A percentile compares a stretch with the other conserved stretches of the same genome.
Conservation (phyloP, 2,329 filamentous ascomycete species). For the Pyrenophora tritici-repentis region DNA sequence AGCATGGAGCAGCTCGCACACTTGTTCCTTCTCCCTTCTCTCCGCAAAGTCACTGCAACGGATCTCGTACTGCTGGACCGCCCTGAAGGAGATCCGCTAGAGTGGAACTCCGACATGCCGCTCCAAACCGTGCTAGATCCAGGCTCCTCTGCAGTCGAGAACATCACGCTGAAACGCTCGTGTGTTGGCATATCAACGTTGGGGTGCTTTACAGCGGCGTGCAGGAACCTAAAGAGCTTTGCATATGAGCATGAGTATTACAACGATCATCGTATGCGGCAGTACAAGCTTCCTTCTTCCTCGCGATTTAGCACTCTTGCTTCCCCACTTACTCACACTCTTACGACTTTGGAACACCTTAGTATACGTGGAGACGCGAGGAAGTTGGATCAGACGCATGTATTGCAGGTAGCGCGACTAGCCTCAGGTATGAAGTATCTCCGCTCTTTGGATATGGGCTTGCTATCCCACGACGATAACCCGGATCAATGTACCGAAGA, state of each 20-base stretch:
- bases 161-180: slow-evolving; percentile 9
- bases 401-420: slow-evolving; percentile 8
- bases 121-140: slow-evolving; percentile 3
- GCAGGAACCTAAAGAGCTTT: slow-evolving; percentile 6
- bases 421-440: slow-evolving; percentile 2
- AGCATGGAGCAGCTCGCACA: slow-evolving; percentile 8
- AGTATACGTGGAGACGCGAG: slow-evolving; percentile 7
- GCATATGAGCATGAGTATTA: slow-evolving; percentile 9
- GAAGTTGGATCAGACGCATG: slow-evolving; percentile 4
- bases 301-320: background rate
- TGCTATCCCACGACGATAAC: slow-evolving; percentile 9
- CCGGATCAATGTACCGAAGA: background rate
- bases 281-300: background rate
- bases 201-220: slow-evolving; percentile 4
- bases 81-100: background rate
- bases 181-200: slow-evolving; percentile 1
- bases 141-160: background rate
- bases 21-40: slow-evolving; percentile 9
- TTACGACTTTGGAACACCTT: slow-evolving; percentile 2
- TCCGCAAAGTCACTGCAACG: background rate
- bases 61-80: slow-evolving; percentile 3
- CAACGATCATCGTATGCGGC: slow-evolving; percentile 1
- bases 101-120: slow-evolving; percentile 6
- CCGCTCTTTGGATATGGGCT: slow-evolving; percentile 10
- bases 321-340: background rate